Conservation (phyloP, 176 grass and related monocot species). For the barley (Hordeum vulgare) region DNA sequence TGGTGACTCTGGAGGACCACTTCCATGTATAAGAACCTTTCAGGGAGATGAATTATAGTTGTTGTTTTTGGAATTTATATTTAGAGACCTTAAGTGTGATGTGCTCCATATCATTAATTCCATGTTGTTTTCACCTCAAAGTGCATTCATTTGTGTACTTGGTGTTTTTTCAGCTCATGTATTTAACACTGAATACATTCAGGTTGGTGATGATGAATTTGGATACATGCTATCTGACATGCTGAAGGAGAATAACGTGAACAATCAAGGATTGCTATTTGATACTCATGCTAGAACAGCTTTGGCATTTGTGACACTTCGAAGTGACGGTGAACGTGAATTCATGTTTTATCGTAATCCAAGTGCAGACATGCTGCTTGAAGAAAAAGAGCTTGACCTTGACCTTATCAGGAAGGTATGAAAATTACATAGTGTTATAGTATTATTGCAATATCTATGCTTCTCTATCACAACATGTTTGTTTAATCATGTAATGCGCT, state of each 20-base stretch:
- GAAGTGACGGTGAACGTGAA: slow-evolving; percentile 85
- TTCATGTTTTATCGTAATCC: slow-evolving; percentile 99
- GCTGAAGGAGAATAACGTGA: slow-evolving; percentile 92
- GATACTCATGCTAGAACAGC: slow-evolving; percentile 90
- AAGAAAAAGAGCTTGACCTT: slow-evolving; percentile 87
- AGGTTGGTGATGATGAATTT: slow-evolving; percentile 99
- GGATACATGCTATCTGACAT: slow-evolving; percentile 90
- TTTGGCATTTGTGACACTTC: slow-evolving; percentile 92
- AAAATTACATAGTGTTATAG: neutral
- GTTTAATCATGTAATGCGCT: slow-evolving; percentile 15
- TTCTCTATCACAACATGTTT: neutral
- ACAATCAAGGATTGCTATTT: slow-evolving; percentile 77
- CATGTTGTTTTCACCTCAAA: neutral
- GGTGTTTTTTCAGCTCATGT: neutral
- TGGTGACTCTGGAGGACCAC: neutral
- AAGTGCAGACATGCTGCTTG: slow-evolving; percentile 98
- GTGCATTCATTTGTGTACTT: slow-evolving; percentile 6
- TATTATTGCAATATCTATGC: neutral
- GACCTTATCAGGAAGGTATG: slow-evolving; percentile 85
- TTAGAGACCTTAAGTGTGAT: neutral
- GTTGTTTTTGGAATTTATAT: neutral
- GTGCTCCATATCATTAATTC: neutral
- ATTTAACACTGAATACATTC: slow-evolving; percentile 5
- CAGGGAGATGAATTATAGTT: neutral
- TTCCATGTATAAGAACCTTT: neutral